Evolutionary conservation across 2,329 filamentous ascomycete genomes (phyloP).

Genomic region (Fusarium keratoplasticum): DNA sequence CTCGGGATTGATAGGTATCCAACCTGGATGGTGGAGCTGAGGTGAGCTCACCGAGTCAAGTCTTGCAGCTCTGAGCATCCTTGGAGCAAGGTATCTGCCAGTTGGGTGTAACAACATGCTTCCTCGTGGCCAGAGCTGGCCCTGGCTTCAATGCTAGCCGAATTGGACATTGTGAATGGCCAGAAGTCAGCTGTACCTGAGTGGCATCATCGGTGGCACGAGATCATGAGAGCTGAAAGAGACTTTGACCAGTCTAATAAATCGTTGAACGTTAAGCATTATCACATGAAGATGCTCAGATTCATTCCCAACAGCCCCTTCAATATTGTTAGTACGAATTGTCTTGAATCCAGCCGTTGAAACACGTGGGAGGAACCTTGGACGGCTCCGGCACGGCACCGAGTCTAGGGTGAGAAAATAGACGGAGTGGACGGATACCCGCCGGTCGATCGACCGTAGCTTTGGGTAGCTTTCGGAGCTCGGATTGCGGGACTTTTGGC

Average conservation of each 20-base stretch:
- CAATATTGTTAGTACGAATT: neutral
- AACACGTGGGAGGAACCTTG: constrained; percentile 22
- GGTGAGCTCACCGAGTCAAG: neutral
- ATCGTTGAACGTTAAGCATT: neutral
- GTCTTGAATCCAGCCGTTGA: constrained; percentile 21
- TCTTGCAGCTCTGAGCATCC: neutral
- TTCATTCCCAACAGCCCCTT: neutral
- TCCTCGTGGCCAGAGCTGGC: neutral
- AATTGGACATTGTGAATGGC: neutral
- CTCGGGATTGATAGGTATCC: neutral
- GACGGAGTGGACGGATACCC: neutral
- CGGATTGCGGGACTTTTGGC: constrained; percentile 12
- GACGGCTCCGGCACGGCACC: neutral
- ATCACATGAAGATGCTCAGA: neutral
- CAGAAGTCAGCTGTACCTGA: neutral
- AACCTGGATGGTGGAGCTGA: neutral
- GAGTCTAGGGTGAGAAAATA: constrained; percentile 3
- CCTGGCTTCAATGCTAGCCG: neutral
- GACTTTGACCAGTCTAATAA: neutral
- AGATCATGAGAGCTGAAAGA: constrained; percentile 4
- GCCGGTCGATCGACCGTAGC: neutral
- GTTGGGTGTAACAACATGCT: neutral
- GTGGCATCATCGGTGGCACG: neutral
- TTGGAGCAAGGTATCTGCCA: neutral
- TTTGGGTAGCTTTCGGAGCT: neutral